A percentile compares a stretch with the other conserved stretches of the same genome.
Evolutionary conservation across 2,329 filamentous ascomycete species (phyloP).

Genomic region (Leptographium lundbergii): DNA sequence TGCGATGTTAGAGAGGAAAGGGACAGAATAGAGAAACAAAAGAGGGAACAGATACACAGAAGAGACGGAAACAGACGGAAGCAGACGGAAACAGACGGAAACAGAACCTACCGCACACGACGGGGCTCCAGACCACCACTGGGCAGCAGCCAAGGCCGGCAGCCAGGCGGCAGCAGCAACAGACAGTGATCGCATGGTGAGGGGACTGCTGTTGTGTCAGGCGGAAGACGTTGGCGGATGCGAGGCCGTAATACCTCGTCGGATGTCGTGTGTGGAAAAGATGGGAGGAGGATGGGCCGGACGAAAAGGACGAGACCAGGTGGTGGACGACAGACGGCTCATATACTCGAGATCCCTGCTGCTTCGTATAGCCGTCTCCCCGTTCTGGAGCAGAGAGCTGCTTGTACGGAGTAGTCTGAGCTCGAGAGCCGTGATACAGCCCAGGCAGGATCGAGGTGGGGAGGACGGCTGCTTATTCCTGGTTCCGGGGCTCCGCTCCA

Average conservation of each 20-base stretch:
- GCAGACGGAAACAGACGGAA: background rate
- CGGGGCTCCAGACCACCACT: slow-evolving; percentile 2
- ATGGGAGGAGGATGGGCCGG: background rate
- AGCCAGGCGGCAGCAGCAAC: slow-evolving; percentile 5
- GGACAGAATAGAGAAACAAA: background rate
- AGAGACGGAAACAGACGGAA: background rate
- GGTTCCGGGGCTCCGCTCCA: background rate
- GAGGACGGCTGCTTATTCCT: background rate
- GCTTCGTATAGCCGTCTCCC: background rate
- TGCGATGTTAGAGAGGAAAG: slow-evolving; percentile 9
- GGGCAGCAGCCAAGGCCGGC: background rate
- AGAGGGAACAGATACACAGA: background rate
- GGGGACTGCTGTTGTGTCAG: background rate
- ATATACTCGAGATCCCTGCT: background rate
- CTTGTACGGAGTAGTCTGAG: no score
- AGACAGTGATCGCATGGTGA: background rate
- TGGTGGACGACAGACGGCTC: background rate
- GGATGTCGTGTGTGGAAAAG: background rate
- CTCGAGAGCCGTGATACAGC: background rate
- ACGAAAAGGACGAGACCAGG: background rate
- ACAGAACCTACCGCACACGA: slow-evolving; percentile 2
- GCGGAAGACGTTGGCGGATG: background rate
- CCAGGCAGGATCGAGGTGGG: background rate
- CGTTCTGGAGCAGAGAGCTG: no score
- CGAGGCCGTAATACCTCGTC: background rate